A percentile compares a stretch with the other conserved stretches of the same genome.
Evolutionary conservation across 2,329 filamentous ascomycete species (phyloP).

Genomic region (Moelleriella libera): DNA sequence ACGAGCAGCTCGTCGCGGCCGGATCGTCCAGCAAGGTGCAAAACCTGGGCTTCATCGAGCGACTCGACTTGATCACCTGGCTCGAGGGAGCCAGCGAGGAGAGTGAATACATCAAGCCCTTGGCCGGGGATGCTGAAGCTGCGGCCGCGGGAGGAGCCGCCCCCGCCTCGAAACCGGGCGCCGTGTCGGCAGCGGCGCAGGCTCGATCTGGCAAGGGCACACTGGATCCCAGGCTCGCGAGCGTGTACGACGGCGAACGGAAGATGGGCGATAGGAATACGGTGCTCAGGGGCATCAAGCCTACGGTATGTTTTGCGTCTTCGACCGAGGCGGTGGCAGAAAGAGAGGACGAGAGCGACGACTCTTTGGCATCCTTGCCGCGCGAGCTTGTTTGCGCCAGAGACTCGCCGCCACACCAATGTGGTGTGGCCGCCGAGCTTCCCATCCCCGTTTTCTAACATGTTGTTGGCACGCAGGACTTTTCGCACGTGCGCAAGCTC

Average conservation of each 20-base stretch:
- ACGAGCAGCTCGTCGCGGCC: constrained; percentile 55
- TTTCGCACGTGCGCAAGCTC: constrained; percentile 81
- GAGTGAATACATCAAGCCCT: constrained; percentile 81
- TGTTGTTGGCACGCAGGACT: constrained; percentile 49
- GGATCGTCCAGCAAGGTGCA: constrained; percentile 57
- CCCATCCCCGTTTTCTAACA: background rate
- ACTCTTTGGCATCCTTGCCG: background rate
- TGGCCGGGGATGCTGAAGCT: constrained; percentile 47
- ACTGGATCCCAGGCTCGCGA: constrained; percentile 66
- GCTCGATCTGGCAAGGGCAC: constrained; percentile 47
- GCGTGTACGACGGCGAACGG: constrained; percentile 85
- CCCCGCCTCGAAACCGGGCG: constrained; percentile 19
- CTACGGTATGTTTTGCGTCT: constrained; percentile 47
- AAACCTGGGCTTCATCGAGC: constrained; percentile 84
- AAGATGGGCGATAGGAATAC: constrained; percentile 89
- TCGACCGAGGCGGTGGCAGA: background rate
- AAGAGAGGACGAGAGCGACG: background rate
- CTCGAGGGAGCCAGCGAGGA: constrained; percentile 80
- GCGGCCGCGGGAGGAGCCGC: constrained; percentile 20
- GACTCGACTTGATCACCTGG: constrained; percentile 85
- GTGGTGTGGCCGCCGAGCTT: too few relatives aligned
- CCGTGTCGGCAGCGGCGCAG: constrained; percentile 26
- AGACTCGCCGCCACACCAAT: too few relatives aligned
- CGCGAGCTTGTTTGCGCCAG: too few relatives aligned
- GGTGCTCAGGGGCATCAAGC: constrained; percentile 73